Base-by-base conservation (phyloP, 2,329 filamentous ascomycete genomes). In the Cordyceps tenuipes region DNA sequence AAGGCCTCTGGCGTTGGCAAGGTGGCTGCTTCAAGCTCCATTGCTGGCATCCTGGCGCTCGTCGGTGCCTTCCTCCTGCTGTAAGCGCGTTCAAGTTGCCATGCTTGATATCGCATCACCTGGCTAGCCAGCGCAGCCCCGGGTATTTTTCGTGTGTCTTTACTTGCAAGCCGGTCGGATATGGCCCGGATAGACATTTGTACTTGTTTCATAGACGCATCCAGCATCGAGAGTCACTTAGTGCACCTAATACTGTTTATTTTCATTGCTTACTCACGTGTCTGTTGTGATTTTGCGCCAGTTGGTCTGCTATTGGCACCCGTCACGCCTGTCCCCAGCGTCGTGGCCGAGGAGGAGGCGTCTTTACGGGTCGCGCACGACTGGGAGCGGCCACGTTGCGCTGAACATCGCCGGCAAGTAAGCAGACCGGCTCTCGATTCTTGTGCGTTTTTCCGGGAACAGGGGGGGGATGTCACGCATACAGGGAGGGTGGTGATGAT, bases 331-430 rank as follows among this genome's bases (percentile, higher is more conserved):
- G 39, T 48, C 5, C 43, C 58, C 21, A 34, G 21, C 7, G 21
- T 49, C 21, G 50, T 49, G 17, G 39, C 51, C 26, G 59, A 57
- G 51, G 59, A 44, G 36, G 41, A 56, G 44, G 52, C 21, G 21
- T 56, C 31, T 62, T 62, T 44, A 57, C 54, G n/a, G 1, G 58
- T 62, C 4, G 29, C 6, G 4, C 17, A 36, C 17, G 54, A 47
- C 29, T 62, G n/a, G 61, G 61, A 61, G 57, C n/a, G 61, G 61
- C 10, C 55, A 43, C 19, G 61, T 62, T 23, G 61, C 58, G 21
- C 43, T 62, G 2, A 61, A 58, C 29, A 53, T 57, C n/a, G 57
- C 31, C 10, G 39, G 54, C 21, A 41, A 23, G 61, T 60, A 49
- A 46, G 56, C 44, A 7, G n/a, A n/a, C n/a, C n/a, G n/a, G n/a